These are phyloP conservation scores for Sphagnum fallax DNA, from an alignment of 228 moss, liverwort and hornwort species.

Conservation along the genomic window DNA sequence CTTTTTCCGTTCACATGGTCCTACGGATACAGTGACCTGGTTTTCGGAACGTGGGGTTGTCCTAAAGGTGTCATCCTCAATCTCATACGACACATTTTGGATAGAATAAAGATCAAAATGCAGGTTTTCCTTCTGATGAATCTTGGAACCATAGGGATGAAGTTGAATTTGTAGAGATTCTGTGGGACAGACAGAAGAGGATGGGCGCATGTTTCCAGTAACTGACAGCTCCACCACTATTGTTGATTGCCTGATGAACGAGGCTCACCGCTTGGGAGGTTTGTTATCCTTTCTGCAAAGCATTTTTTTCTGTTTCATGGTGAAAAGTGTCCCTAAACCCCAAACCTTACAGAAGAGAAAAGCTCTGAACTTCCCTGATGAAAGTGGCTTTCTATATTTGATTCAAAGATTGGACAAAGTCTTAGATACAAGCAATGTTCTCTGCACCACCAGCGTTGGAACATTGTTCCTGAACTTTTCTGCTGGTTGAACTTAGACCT, in stretches of 20 bases:
- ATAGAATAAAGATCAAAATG: no score
- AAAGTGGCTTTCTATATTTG: not conserved
- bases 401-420: no score
- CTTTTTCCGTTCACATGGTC: conserved; percentile 75
- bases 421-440: no score
- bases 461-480: no score
- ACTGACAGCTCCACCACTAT: conserved; percentile 77
- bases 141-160: no score
- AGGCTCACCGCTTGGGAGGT: conserved; percentile 77
- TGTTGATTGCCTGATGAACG: conserved; percentile 71
- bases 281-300: not conserved
- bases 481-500: no score
- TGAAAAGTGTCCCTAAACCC: no score
- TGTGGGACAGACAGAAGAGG: conserved; percentile 64
- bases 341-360: no score
- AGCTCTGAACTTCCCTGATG: no score
- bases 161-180: not conserved
- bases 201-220: conserved; percentile 91
- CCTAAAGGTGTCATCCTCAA: conserved; percentile 43
- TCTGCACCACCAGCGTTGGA: no score
- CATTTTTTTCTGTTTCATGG: no score
- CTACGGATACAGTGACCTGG: conserved; percentile 78
- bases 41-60: conserved; percentile 64
- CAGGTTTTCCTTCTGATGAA: no score
- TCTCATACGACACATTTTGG: not conserved